phyloP scores from a whole-genome alignment of 768 basidiomycete genomes.

The Clavulina sp. region DNA sequence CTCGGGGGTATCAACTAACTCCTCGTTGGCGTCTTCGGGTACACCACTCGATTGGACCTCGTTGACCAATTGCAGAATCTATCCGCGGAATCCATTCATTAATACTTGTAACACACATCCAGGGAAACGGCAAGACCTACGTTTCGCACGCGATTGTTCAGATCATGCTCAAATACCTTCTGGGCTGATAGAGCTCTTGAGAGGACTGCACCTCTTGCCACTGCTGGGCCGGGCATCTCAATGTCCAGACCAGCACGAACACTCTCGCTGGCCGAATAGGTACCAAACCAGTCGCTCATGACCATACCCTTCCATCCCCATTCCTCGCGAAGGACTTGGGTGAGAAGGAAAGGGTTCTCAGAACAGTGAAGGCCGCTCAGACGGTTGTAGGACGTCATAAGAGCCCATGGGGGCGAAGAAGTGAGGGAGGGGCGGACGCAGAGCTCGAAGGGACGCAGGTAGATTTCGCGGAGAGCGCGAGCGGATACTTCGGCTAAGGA shows the following conservation, averaged over 20 bases:
- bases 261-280: conserved; percentile 26
- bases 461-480: conserved; percentile 52
- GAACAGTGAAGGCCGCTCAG: conserved; percentile 30
- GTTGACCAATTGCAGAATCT: conserved; percentile 2
- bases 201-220: conserved; percentile 7
- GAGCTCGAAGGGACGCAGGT: conserved; percentile 39
- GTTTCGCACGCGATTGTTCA: conserved; percentile 15
- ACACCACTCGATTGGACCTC: conserved; percentile 7
- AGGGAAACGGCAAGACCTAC: conserved; percentile 1
- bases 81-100: not conserved
- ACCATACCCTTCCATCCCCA: conserved; percentile 44
- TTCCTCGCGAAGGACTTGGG: conserved; percentile 42
- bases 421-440: not conserved
- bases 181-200: conserved; percentile 17
- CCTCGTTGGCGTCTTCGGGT: conserved; percentile 43
- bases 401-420: not conserved
- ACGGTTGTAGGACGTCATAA: not conserved
- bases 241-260: conserved; percentile 48
- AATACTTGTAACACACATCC: not conserved
- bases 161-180: conserved; percentile 22
- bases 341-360: conserved; percentile 32
- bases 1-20: conserved; percentile 45
- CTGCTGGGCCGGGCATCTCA: conserved; percentile 32
- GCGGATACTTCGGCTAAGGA: conserved; percentile 30
- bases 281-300: conserved; percentile 44